Base-by-base conservation (phyloP, 306 rosid genomes). In the Sphenostylis stenocarpa region DNA sequence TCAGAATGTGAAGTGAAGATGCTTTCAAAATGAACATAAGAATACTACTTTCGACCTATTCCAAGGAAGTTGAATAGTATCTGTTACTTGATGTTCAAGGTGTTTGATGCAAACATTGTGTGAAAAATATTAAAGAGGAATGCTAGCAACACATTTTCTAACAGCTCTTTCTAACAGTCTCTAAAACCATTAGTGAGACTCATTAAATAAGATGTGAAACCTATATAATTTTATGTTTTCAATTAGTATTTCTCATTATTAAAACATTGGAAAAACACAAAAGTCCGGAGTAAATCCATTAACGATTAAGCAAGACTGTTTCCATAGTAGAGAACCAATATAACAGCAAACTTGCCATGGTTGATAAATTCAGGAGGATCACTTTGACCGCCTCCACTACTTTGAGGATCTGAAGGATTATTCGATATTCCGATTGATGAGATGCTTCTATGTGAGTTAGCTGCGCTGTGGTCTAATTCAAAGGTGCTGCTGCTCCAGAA, bases 401-500 rank as follows among this genome's bases (percentile, higher is more conserved):
- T 80, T 71, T 78, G 84, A 77, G 81, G 68, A 84, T 85, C 89
- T 48, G 81, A 78, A 52, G 74, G 72, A 47, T 75, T 83, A 77
- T 72, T 87, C 39, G 92, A 57, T 58, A 66, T 73, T 78, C 74
- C 80, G 3, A 64, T 52, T 10, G 91, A 86, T 15, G 90, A 65
- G 52, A 78, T 64, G 82, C 87, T 94, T 81, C 83, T 82, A 75
- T 62, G 91, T 45, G 89, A 89, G 70, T 75, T 90, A 78, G 73
- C 73, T 14, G 76, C 85, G 72, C 87, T 81, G 69, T 66, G 67
- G 51, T 94, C 96, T 89, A 89, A 84, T 48, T 92, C 98, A 60
- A 53, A 14, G 31, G 87, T 82, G 89, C 91, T 88, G 77, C 83
- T 84, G 86, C 95, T 94, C 81, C 88, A 91, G 56, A 86, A 67